A percentile compares a stretch with the other conserved stretches of the same genome.
phyloP scores from a whole-genome alignment of 208 protist species.

The Crithidia expoeki region DNA sequence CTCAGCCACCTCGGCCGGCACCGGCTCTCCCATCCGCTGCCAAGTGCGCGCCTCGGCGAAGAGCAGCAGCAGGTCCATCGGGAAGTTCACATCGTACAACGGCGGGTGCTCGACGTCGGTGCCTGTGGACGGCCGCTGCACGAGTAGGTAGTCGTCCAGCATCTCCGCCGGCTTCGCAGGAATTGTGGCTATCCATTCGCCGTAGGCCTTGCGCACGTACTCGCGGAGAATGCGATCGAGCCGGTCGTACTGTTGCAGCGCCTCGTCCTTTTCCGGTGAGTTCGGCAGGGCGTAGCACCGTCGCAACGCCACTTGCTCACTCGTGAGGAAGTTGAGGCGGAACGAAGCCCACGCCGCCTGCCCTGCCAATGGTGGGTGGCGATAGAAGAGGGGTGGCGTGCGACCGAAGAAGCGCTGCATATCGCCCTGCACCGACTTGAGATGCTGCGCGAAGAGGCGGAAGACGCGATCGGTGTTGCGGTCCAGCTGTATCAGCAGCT shows the following conservation, averaged over 20 bases:
- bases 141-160: constrained; percentile 89
- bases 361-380: constrained; percentile 91
- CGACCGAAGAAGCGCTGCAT: constrained; percentile 93
- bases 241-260: constrained; percentile 68
- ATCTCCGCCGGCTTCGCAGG: constrained; percentile 73
- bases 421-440: constrained; percentile 89
- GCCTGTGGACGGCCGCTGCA: constrained; percentile 54
- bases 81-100: constrained; percentile 95
- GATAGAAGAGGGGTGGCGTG: constrained; percentile 89
- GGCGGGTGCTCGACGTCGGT: constrained; percentile 55
- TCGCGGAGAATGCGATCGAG: constrained; percentile 87
- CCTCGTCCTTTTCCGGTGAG: constrained; percentile 84
- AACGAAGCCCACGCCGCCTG: constrained; percentile 92
- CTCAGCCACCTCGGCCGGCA: constrained; percentile 87
- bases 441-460: constrained; percentile 78
- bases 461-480: constrained; percentile 92
- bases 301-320: constrained; percentile 56
- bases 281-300: constrained; percentile 87
- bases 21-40: constrained; percentile 87
- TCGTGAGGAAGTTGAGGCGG: constrained; percentile 60
- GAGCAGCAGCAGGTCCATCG: constrained; percentile 90
- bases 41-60: constrained; percentile 96
- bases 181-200: constrained; percentile 77
- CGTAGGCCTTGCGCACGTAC: constrained; percentile 74
- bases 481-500: constrained; percentile 93